Evolutionary conservation across 2,329 filamentous ascomycete genomes (phyloP), one percentile per base, ranked within the genome.

Genomic region (Trichothecium sympodiale): DNA sequence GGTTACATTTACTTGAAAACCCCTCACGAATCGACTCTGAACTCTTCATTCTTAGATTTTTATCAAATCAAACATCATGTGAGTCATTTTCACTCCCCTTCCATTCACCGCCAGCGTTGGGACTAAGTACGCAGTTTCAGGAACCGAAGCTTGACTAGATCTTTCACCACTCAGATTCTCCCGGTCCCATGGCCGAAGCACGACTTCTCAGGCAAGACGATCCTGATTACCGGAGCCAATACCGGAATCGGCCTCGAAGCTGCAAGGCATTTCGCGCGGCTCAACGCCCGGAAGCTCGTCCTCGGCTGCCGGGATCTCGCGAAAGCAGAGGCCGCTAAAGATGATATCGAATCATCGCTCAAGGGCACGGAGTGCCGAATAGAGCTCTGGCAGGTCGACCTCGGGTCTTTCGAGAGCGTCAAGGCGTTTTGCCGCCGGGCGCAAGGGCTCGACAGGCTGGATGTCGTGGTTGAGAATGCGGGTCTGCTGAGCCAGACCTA

Each of bases 381-480:
- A 18, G 55, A 69, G 31, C 64, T 71, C 12, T 73, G 67, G 67
- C 38, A 53, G 9, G 46, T 74, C 5, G 68, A 74, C 42, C 57
- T 72, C 41, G 45, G 43, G 9, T 60, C 52, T 13, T 31, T 6
- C 25, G 29, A 20, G 25, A 67, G 60, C 20, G 56, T 71, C 26
- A 50, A 52, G 32, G 51, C 49, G 2, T 71, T 74, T 38, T 57
- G 52, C 4, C 42, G 31, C 1, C 54, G 57, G 4, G 44, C 56
- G 1, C 42, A 55, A 6, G 45, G 52, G 12, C 49, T 67, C n/a
- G 41, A 53, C 3, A 54, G 58, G 9, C 38, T 70, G 4, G 64
- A 70, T 42, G 55, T 57, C 25, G 51, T 60, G 25, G 46, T 67
- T 27, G 50, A 55, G 36, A 70, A 58, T 30, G 54, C 54, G 13